Conservation (phyloP, 2,329 filamentous ascomycete species). For the Zymoseptoria crescenta region DNA sequence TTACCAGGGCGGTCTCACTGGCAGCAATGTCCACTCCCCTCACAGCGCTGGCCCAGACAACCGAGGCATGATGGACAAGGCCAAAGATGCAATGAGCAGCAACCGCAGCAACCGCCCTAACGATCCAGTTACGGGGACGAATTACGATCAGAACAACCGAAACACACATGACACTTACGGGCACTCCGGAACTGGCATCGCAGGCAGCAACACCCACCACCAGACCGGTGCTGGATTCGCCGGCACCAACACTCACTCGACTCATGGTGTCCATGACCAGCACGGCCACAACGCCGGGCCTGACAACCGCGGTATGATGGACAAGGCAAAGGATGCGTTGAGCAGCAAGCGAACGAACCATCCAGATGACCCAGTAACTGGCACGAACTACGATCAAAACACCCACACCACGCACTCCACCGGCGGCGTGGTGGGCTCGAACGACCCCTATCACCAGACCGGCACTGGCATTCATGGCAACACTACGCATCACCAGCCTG, state of each 20-base stretch:
- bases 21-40: neutral
- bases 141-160: constrained; percentile 4
- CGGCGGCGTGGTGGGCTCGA: neutral
- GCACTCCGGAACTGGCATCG: constrained; percentile 1
- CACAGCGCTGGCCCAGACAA: constrained; percentile 3
- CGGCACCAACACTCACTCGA: constrained; percentile 4
- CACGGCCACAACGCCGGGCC: neutral
- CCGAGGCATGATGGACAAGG: constrained; percentile 2
- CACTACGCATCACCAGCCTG: neutral
- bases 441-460: neutral
- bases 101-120: neutral
- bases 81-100: neutral
- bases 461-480: neutral
- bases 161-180: constrained; percentile 1
- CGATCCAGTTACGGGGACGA: neutral
- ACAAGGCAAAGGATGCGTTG: constrained; percentile 12
- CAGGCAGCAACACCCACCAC: constrained; percentile 1
- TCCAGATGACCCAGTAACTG: constrained; percentile 11
- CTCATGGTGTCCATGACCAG: neutral
- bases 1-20: no score
- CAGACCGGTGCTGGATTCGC: neutral
- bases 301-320: constrained; percentile 10
- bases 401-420: neutral
- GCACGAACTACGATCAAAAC: constrained; percentile 7
- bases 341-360: constrained; percentile 4